Base-by-base conservation (phyloP, 2,329 filamentous ascomycete genomes). In the Fusarium nygamai region DNA sequence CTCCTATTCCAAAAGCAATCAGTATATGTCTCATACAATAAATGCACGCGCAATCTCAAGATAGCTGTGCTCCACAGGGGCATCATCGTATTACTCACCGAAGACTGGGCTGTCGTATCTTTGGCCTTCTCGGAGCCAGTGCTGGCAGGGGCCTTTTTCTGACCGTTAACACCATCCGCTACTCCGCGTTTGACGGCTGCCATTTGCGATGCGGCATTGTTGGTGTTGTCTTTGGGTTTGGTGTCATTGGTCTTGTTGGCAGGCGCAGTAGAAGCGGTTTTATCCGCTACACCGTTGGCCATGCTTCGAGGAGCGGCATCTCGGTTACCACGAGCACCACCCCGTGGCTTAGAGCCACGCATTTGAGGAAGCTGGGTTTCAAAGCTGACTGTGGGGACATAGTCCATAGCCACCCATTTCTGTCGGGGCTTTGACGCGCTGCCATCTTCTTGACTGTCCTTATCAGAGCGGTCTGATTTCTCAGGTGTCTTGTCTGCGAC, bases 391-490 rank as follows among this genome's bases (percentile, higher is more conserved):
- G 91, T 92, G 14, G 95, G 96, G 19, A 94, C 94, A 79, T 95
- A 96, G 39, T 92, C 90, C 65, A 98, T 90, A 3, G 91, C 89
- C 67, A 94, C 91, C 96, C 96, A 98, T 79, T 95, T 94, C 88
- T 92, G 82, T 85, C 89, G 77, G 31, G 84, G 79, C 78, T 88
- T 89, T 56, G 79, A 78, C 68, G 84, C 76, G 27, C 76, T 73
- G 76, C 82, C 77, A 80, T 87, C 77, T 62, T 90, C 91, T 71
- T 91, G 88, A 48, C 83, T 84, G 73, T 93, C 92, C 54, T 92
- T 90, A 71, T 94, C 92, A 51, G 90, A 87, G 19, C 88, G 87
- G 29, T 90, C 85, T 38, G 86, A 83, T 56, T 85, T 84, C 82
- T 94, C 94, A 64, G 92, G 88, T 22, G 39, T 61, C 61, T 86